Evolutionary conservation across 2,329 filamentous ascomycete genomes (phyloP), one percentile per base, ranked within the genome.

Genomic region (Metarhizium guizhouense): DNA sequence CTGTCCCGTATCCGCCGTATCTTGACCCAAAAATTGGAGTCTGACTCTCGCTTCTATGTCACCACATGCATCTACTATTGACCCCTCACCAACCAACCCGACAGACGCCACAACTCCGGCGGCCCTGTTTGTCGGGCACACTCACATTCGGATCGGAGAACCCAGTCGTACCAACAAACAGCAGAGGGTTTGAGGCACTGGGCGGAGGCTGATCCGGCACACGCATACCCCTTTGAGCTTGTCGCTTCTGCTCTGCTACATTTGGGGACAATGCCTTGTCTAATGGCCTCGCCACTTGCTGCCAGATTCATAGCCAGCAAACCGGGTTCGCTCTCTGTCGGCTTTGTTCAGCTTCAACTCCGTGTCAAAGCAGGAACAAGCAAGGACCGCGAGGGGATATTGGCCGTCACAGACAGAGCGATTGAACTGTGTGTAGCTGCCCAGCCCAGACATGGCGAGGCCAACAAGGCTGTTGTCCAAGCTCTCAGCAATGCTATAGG

Each of bases 401-500:
- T 72, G 3, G 73, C 75, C 0, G 68, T 90, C 4, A 77, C 77
- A 0, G 76, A 82, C 29, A 75, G 81, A 6, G 72, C 71, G 2
- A 76, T 90, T 50, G 80, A 87, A 57, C 67, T 90, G 1, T 86
- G 83, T 51, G 85, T 89, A 2, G 71, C 85, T 0, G 85, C 84
- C 0, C 83, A 79, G 59, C 77, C 86, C 11, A 76, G 78, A 58
- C 83, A 88, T 14, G 85, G 85, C 14, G 83, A 87, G 64, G 82
- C 86, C 5, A 90, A 90, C 65, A 80, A 79, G 64, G 85, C 86
- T 4, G 82, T 88, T 2, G 70, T 83, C 51, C 74, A 78, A 42
- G 70, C 89, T 4, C 71, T 90, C 55, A 84, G 85, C 59, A 72
- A 82, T 64, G 74, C 77, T 6, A 74, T 89, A 2, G 73, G 74